Base-by-base conservation (phyloP, 2,329 filamentous ascomycete genomes). In the Clonostachys byssicola region DNA sequence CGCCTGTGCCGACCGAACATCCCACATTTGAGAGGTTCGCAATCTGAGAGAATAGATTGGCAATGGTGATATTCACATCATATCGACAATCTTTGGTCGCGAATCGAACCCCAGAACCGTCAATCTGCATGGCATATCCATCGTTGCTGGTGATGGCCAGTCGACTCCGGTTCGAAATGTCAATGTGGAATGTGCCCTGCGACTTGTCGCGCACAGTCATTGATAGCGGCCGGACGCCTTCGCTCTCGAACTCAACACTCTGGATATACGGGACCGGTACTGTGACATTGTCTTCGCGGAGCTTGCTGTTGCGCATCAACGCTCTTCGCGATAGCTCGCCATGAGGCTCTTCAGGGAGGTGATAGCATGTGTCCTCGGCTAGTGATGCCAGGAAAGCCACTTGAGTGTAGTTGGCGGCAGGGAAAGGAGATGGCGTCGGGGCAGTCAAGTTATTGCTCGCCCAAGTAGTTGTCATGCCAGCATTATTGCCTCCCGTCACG, bases 251-350 rank as follows among this genome's bases (percentile, higher is more conserved):
- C 40, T 61, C 58, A 18, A 70, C 56, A 0, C 67, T 62, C 43
- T 70, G 64, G 5, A 70, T 60, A 42, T 65, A 70, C 0, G 66
- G 65, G 18, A 60, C 56, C 1, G 65, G 63, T 6, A 68, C 60
- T 0, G 60, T 56, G 14, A 55, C 49, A 33, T 67, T 65, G 3
- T 51, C 49, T 42, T 63, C 60, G 10, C 51, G 59, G 7, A 61
- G 48, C 6, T 58, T 58, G 13, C 55, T 52, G 40, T 64, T 67
- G 41, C 61, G 60, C n/a, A 70, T 43, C 5, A 60, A 46, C 0
- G 63, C 56, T 36, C 65, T 51, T 20, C 34, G n/a, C 12, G 55
- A 45, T 10, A 54, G 44, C 5, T 56, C 57, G 33, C 50, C 51
- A n/a, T 52, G 46, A 17, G 56, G 51, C 36, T 56, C 53, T 8